These are phyloP conservation scores for Fusarium sp. DNA, from an alignment of 2,329 filamentous ascomycete species.

Conservation along the genomic window DNA sequence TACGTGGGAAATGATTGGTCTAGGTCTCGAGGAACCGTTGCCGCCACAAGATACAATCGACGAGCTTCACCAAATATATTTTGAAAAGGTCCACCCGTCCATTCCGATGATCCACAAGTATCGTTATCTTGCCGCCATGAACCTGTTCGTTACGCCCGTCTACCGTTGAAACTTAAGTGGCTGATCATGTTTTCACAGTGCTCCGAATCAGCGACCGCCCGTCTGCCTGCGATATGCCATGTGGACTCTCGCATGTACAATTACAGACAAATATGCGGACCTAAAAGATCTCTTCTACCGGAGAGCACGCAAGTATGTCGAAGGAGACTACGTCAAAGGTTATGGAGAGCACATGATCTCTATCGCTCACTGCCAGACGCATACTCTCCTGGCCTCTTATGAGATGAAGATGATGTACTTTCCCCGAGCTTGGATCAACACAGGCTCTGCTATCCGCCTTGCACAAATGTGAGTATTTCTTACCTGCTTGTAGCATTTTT, in stretches of 20 bases:
- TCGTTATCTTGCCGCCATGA: slow-evolving; percentile 88
- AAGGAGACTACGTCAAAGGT: slow-evolving; percentile 90
- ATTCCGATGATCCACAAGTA: slow-evolving; percentile 90
- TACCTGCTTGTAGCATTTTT: not conserved
- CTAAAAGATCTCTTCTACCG: slow-evolving; percentile 91
- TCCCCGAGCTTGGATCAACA: slow-evolving; percentile 93
- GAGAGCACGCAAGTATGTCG: slow-evolving; percentile 87
- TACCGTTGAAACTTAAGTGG: not conserved
- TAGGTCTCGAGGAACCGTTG: slow-evolving; percentile 69
- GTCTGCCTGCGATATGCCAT: slow-evolving; percentile 92
- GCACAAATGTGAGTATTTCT: slow-evolving; percentile 76
- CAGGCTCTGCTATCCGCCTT: slow-evolving; percentile 82
- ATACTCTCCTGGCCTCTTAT: slow-evolving; percentile 81
- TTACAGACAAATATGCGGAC: slow-evolving; percentile 82
- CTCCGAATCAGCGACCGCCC: slow-evolving; percentile 86
- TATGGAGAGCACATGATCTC: slow-evolving; percentile 91
- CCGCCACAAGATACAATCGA: slow-evolving; percentile 75
- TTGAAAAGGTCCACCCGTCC: slow-evolving; percentile 88
- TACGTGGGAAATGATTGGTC: slow-evolving; percentile 80
- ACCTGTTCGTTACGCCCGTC: slow-evolving; percentile 66
- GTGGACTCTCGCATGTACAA: slow-evolving; percentile 92
- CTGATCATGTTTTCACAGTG: slow-evolving; percentile 54
- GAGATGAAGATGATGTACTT: slow-evolving; percentile 99
- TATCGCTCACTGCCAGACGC: slow-evolving; percentile 86
- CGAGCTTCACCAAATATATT: slow-evolving; percentile 89